These are phyloP conservation scores for Sordariomycetes sp. DNA, from an alignment of 2,329 filamentous ascomycete species.

Conservation along the genomic window DNA sequence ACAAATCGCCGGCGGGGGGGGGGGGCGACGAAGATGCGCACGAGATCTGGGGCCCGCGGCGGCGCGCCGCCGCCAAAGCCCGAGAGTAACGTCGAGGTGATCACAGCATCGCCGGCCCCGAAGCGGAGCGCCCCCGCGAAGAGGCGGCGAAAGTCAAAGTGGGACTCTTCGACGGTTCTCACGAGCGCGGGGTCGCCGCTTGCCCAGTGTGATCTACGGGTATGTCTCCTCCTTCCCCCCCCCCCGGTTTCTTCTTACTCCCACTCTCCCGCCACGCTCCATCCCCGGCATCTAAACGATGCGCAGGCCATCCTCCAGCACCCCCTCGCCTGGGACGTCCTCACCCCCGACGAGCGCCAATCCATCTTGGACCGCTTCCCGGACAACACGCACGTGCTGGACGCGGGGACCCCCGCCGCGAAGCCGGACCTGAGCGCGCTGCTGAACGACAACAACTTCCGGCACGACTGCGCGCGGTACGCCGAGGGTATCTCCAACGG, in stretches of 20 bases:
- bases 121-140: neutral
- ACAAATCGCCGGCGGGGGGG: too few species aligned
- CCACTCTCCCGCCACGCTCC: neutral
- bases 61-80: neutral
- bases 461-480: conserved; percentile 30
- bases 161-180: neutral
- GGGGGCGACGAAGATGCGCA: neutral
- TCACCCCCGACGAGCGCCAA: conserved; percentile 17
- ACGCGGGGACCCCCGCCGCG: conserved; percentile 18
- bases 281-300: neutral
- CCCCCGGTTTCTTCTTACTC: too few species aligned
- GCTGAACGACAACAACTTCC: conserved; percentile 32
- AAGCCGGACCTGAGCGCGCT: conserved; percentile 27
- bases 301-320: conserved; percentile 20
- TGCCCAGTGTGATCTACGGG: neutral
- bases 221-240: neutral
- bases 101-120: neutral
- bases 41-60: neutral
- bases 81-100: neutral
- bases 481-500: conserved; percentile 30
- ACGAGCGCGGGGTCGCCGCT: neutral
- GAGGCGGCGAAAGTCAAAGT: neutral
- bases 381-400: conserved; percentile 20
- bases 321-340: conserved; percentile 22
- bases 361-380: conserved; percentile 25